These are phyloP conservation scores for Suillus bovinus DNA, from an alignment of 768 basidiomycete genomes.

Conservation along the genomic window DNA sequence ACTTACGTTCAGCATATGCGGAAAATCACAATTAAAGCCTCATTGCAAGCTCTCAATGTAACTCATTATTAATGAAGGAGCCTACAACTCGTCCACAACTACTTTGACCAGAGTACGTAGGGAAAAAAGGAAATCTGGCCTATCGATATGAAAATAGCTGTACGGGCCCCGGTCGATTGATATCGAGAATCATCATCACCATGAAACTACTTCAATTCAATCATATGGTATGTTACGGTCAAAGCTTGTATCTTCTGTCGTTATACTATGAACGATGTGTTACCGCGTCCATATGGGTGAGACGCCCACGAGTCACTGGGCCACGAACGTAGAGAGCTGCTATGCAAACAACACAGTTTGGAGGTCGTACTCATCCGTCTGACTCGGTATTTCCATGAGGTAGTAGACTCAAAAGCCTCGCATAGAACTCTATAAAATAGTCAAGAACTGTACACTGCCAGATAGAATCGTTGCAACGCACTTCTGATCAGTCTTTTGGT, in stretches of 20 bases:
- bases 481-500: constrained; percentile 31
- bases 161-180: neutral
- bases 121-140: no score
- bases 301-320: neutral
- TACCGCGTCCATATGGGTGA: neutral
- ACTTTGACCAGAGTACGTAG: no score
- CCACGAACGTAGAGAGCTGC: neutral
- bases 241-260: neutral
- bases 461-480: constrained; percentile 44
- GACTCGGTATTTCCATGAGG: neutral
- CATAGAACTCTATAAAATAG: constrained; percentile 54
- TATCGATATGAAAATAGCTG: no score
- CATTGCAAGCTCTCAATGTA: no score
- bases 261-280: no score
- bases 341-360: neutral
- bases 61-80: no score
- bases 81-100: no score
- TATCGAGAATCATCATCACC: neutral
- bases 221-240: neutral
- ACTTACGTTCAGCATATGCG: neutral
- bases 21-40: no score
- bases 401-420: neutral
- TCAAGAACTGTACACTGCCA: constrained; percentile 73
- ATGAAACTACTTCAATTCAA: neutral
- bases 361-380: neutral